These are phyloP conservation scores for Clonostachys rosea DNA, from an alignment of 2,329 filamentous ascomycete genomes.

Conservation along the genomic window DNA sequence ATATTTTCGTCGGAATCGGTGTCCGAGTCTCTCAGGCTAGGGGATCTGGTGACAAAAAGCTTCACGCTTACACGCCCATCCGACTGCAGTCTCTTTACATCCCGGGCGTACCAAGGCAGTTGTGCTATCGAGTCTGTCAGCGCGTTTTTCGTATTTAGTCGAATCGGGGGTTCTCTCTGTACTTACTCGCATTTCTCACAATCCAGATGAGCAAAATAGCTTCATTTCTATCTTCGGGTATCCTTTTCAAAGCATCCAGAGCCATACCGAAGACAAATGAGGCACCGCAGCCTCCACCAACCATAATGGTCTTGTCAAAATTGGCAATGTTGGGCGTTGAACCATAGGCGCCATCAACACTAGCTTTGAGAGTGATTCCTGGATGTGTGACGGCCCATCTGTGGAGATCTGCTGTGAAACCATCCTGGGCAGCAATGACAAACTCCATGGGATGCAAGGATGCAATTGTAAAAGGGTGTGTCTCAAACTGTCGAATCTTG, in stretches of 20 bases:
- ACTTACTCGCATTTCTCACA: slow-evolving; percentile 27
- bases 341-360: slow-evolving; percentile 57
- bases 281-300: slow-evolving; percentile 57
- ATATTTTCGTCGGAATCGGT: neutral
- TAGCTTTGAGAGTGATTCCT: slow-evolving; percentile 40
- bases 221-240: slow-evolving; percentile 9
- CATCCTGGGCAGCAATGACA: slow-evolving; percentile 51
- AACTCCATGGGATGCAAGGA: slow-evolving; percentile 49
- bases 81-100: slow-evolving; percentile 21
- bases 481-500: slow-evolving; percentile 48
- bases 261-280: slow-evolving; percentile 45
- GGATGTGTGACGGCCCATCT: slow-evolving; percentile 43
- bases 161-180: neutral
- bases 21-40: neutral
- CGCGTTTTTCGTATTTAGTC: neutral
- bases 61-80: slow-evolving; percentile 20
- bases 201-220: slow-evolving; percentile 33
- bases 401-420: slow-evolving; percentile 54
- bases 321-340: slow-evolving; percentile 43
- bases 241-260: slow-evolving; percentile 25
- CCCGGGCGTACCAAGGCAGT: slow-evolving; percentile 28
- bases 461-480: slow-evolving; percentile 61
- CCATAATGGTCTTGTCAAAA: slow-evolving; percentile 52
- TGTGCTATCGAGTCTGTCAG: slow-evolving; percentile 16
- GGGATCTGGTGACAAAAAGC: slow-evolving; percentile 25